A percentile compares a stretch with the other conserved stretches of the same genome.
Conservation (phyloP, 768 basidiomycete genomes). For the Kondoa malvinella region DNA sequence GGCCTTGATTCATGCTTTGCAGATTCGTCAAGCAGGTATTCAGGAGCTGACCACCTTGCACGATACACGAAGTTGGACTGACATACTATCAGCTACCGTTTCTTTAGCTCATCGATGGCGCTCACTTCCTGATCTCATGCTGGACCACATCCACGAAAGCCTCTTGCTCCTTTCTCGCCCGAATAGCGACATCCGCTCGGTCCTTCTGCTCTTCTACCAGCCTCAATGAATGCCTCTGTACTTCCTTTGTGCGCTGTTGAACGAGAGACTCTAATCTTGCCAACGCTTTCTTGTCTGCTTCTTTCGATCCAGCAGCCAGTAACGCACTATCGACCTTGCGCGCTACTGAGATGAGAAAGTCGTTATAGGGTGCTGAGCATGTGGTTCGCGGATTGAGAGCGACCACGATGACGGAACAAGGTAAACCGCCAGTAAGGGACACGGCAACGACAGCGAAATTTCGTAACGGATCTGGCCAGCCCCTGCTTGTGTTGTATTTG, state of each 20-base stretch:
- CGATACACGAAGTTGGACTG: background rate
- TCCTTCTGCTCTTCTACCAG: background rate
- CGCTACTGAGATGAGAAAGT: background rate
- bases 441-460: background rate
- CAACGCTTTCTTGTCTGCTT: background rate
- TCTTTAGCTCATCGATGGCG: background rate
- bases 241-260: background rate
- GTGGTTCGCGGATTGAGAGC: background rate
- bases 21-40: background rate
- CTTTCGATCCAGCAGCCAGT: background rate
- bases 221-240: background rate
- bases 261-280: background rate
- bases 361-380: background rate
- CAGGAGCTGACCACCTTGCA: background rate
- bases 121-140: conserved; percentile 5
- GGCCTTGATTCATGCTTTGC: background rate
- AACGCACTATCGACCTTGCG: background rate
- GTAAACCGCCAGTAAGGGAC: background rate
- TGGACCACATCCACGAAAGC: background rate
- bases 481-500: background rate
- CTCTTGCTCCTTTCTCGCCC: background rate
- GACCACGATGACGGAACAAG: background rate
- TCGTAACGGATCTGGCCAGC: background rate
- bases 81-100: background rate
- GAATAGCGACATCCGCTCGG: background rate